Base-by-base conservation (phyloP, 345 rosid species). In the Dipteronia sinensis region DNA sequence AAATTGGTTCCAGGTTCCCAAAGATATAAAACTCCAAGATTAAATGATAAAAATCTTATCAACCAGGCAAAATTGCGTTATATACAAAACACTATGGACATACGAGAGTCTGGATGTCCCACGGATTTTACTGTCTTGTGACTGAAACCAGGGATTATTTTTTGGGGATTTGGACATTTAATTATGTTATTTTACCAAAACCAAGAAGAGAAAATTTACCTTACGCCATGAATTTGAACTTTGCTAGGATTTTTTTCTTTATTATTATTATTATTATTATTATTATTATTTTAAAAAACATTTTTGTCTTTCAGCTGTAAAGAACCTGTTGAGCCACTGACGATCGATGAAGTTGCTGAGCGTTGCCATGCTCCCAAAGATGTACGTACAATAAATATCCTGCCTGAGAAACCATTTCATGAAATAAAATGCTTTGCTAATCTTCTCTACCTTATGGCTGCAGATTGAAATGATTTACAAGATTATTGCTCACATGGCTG, bases 401-500 rank as follows among this genome's bases (percentile, higher is more conserved):
- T 58, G 13, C 7, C 70, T 55, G 46, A 71, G 23, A 63, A 61
- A 42, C 73, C 77, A 74, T 47, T 40, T 55, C 7, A 31, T 23
- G 22, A 3, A 62, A 73, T 59, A 17, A 66, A 79, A 73, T 61
- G 29, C 6, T 49, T 22, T 58, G 71, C 76, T 86, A 71, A 80
- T 44, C 59, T 59, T 75, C 10, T 47, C 44, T 75, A 23, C 67
- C 65, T 79, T 46, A 56, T 72, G 64, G 10, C 44, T 81, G 84
- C 94, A 96, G 99, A 91, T 92, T n/a, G 99, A 96, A 85, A 96
- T 96, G 97, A 92, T 96, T 65, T 89, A 93, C 90, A 96, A 94
- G 86, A 96, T 96, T 69, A 82, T 94, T n/a, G 89, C 92, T 0
- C 99, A 94, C 83, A 96, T 93, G 96, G 97, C 94, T 70, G 98